A percentile compares a stretch with the other conserved stretches of the same genome.
These are phyloP conservation scores for Pestalotiopsis sp. DNA, from an alignment of 2,329 filamentous ascomycete genomes.

Conservation along the genomic window DNA sequence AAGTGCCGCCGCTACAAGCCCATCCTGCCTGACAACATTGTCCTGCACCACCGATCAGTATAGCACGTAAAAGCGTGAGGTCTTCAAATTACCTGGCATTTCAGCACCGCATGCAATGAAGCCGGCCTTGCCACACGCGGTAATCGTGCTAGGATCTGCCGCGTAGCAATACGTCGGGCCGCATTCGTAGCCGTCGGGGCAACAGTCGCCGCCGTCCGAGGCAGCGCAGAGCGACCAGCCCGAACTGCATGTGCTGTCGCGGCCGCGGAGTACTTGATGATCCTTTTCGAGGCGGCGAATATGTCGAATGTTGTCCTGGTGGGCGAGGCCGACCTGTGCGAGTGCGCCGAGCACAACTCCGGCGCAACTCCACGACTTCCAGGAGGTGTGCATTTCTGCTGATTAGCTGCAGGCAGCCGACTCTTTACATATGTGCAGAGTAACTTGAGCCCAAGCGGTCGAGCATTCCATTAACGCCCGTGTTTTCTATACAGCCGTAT, in stretches of 20 bases:
- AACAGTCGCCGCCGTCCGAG: slow-evolving; percentile 43
- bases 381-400: slow-evolving; percentile 20
- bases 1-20: slow-evolving; percentile 41
- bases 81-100: slow-evolving; percentile 6
- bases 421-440: background rate
- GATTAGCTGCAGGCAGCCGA: background rate
- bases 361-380: slow-evolving; percentile 17
- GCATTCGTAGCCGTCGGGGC: slow-evolving; percentile 50
- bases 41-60: slow-evolving; percentile 28
- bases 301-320: slow-evolving; percentile 19
- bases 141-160: slow-evolving; percentile 43
- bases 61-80: background rate
- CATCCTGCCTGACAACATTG: slow-evolving; percentile 49
- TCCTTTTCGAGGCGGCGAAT: slow-evolving; percentile 27
- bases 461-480: background rate
- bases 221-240: slow-evolving; percentile 25
- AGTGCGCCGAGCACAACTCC: slow-evolving; percentile 19
- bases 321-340: slow-evolving; percentile 9
- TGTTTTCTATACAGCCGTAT: background rate
- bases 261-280: slow-evolving; percentile 22
- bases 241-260: slow-evolving; percentile 24
- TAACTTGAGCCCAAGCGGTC: background rate
- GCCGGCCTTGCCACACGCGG: slow-evolving; percentile 34
- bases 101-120: slow-evolving; percentile 38
- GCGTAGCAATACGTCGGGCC: slow-evolving; percentile 48